phyloP scores from a whole-genome alignment of 1,284 basidiomycete species.

The Hymenochaete sp. region DNA sequence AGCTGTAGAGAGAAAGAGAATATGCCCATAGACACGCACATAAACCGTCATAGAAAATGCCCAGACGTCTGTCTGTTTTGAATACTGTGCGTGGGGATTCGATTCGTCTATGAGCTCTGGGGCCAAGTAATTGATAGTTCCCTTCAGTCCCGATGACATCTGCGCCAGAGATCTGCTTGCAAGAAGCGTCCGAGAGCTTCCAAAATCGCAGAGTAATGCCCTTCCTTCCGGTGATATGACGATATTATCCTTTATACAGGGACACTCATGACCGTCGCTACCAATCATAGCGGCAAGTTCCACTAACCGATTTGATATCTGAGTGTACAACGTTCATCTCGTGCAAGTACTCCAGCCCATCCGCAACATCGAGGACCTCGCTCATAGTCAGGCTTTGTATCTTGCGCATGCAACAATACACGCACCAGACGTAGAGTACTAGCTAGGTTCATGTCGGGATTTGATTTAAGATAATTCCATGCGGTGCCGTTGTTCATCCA shows the following conservation, averaged over 20 bases:
- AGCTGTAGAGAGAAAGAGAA: no score
- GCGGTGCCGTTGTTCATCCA: slow-evolving; percentile 16
- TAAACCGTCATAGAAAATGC: slow-evolving; percentile 15
- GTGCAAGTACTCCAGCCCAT: slow-evolving; percentile 9
- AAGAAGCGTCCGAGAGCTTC: slow-evolving; percentile 6
- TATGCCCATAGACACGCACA: no score
- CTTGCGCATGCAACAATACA: background rate
- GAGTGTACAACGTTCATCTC: slow-evolving; percentile 6
- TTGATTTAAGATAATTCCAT: slow-evolving; percentile 2
- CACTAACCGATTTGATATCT: slow-evolving; percentile 13
- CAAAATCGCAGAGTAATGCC: slow-evolving; percentile 14
- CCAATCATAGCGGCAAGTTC: background rate
- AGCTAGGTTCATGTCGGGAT: background rate
- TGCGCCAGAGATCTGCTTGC: background rate
- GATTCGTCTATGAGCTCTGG: slow-evolving; percentile 4
- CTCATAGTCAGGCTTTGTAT: background rate
- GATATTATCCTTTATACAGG: slow-evolving; percentile 10
- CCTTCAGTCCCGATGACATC: background rate
- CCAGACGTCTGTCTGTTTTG: slow-evolving; percentile 10
- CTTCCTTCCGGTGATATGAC: background rate
- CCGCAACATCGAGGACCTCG: slow-evolving; percentile 11
- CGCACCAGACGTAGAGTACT: slow-evolving; percentile 6
- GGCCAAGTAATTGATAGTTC: slow-evolving; percentile 13
- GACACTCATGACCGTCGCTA: no score
- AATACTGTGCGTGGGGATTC: background rate